These are phyloP conservation scores for Pseudogymnoascus verrucosus DNA, from an alignment of 2,329 filamentous ascomycete genomes.

Conservation along the genomic window DNA sequence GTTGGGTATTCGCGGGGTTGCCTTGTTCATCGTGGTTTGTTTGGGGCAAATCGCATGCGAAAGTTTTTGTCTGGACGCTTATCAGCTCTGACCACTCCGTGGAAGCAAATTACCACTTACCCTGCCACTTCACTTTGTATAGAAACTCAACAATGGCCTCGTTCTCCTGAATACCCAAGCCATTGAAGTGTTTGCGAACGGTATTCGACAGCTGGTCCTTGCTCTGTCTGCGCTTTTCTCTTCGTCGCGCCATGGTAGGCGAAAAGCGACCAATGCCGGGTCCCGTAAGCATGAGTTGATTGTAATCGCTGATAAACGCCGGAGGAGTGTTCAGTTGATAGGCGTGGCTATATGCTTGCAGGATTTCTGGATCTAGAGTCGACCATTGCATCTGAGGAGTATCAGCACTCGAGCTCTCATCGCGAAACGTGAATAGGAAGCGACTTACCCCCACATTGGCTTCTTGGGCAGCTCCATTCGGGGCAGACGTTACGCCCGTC, in stretches of 20 bases:
- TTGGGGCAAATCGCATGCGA: slow-evolving; percentile 31
- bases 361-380: slow-evolving; percentile 56
- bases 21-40: slow-evolving; percentile 19
- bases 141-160: slow-evolving; percentile 63
- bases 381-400: slow-evolving; percentile 52
- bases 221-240: slow-evolving; percentile 56
- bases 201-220: slow-evolving; percentile 65
- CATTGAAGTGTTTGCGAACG: slow-evolving; percentile 78
- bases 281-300: slow-evolving; percentile 53
- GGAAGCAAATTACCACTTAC: slow-evolving; percentile 15
- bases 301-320: slow-evolving; percentile 58
- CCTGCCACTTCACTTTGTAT: slow-evolving; percentile 30
- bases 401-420: slow-evolving; percentile 5
- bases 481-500: slow-evolving; percentile 9
- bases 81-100: not conserved
- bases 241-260: slow-evolving; percentile 65
- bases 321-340: slow-evolving; percentile 60
- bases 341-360: slow-evolving; percentile 68
- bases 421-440: not conserved
- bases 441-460: slow-evolving; percentile 23
- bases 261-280: slow-evolving; percentile 63
- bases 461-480: slow-evolving; percentile 17
- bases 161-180: slow-evolving; percentile 68
- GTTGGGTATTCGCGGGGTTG: not conserved
- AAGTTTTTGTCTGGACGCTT: slow-evolving; percentile 30